Percentiles rank a stretch among this genome's conserved stretches.
Conservation (phyloP, 768 basidiomycete genomes). For the Mycena polygramma region DNA sequence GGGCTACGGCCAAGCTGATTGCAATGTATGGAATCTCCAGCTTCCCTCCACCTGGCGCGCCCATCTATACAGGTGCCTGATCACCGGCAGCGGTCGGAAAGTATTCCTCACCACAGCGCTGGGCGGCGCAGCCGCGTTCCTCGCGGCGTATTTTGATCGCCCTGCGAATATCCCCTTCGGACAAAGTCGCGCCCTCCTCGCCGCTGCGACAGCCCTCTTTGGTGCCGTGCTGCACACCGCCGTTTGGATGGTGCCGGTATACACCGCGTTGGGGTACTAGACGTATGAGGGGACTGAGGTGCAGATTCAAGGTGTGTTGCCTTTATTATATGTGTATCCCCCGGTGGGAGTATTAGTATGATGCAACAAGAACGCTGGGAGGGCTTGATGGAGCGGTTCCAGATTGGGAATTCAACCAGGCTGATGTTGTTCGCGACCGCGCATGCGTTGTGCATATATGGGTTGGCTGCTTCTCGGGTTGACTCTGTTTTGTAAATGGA, state of each 20-base stretch:
- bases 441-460: slow-evolving; percentile 13
- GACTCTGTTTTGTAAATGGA: not conserved
- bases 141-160: slow-evolving; percentile 18
- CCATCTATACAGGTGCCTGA: slow-evolving; percentile 2
- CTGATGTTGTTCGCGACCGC: slow-evolving; percentile 3
- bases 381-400: slow-evolving; percentile 12
- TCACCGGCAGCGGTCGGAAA: not conserved
- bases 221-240: slow-evolving; percentile 17
- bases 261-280: slow-evolving; percentile 3
- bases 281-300: slow-evolving; percentile 1
- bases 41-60: not conserved
- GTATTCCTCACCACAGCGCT: slow-evolving; percentile 7
- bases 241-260: slow-evolving; percentile 22
- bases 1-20: no score
- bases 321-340: no score
- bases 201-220: not conserved
- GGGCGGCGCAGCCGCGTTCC: slow-evolving; percentile 17
- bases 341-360: no score
- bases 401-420: slow-evolving; percentile 10
- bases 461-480: slow-evolving; percentile 9
- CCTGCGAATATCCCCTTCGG: slow-evolving; percentile 15
- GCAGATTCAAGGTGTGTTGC: slow-evolving; percentile 14
- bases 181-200: slow-evolving; percentile 19
- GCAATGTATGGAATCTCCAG: no score
- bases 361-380: slow-evolving; percentile 19